Conservation (phyloP, 495 filamentous ascomycete genomes). For the Chaetomium tenue region DNA sequence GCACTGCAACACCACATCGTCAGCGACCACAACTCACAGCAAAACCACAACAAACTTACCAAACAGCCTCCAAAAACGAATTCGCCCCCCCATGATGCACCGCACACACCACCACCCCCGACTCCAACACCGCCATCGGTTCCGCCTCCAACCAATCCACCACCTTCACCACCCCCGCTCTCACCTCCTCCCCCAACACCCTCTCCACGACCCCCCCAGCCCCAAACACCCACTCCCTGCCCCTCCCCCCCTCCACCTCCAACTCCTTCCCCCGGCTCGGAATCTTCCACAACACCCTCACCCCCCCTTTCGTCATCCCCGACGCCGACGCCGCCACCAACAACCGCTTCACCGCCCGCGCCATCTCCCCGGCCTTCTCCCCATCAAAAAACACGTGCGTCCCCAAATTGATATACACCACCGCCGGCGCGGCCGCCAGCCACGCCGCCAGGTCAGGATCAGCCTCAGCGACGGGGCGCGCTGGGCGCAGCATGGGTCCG, state of each 20-base stretch:
- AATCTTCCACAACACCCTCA: slow-evolving; percentile 51
- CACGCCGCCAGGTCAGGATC: slow-evolving; percentile 39
- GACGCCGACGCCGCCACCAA: slow-evolving; percentile 15
- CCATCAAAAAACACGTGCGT: slow-evolving; percentile 30
- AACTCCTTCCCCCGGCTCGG: background rate
- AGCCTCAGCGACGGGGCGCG: slow-evolving; percentile 32
- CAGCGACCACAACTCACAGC: background rate
- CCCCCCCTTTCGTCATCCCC: background rate
- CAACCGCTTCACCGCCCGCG: slow-evolving; percentile 36
- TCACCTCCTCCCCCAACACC: background rate
- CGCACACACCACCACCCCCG: slow-evolving; percentile 39
- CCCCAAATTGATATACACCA: slow-evolving; percentile 46
- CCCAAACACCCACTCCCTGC: slow-evolving; percentile 36
- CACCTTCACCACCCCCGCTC: background rate
- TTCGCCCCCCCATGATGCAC: slow-evolving; percentile 50
- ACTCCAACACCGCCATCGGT: slow-evolving; percentile 39
- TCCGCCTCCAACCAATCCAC: slow-evolving; percentile 34
- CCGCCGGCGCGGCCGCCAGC: slow-evolving; percentile 34
- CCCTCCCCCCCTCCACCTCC: slow-evolving; percentile 2
- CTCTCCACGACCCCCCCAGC: background rate
- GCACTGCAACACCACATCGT: slow-evolving; percentile 32
- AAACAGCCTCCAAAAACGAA: slow-evolving; percentile 37
- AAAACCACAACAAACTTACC: background rate
- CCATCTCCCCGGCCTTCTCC: slow-evolving; percentile 30
- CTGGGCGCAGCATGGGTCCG: slow-evolving; percentile 51